Conservation (phyloP, 2,329 filamentous ascomycete genomes). For the Penicillium thymicola region DNA sequence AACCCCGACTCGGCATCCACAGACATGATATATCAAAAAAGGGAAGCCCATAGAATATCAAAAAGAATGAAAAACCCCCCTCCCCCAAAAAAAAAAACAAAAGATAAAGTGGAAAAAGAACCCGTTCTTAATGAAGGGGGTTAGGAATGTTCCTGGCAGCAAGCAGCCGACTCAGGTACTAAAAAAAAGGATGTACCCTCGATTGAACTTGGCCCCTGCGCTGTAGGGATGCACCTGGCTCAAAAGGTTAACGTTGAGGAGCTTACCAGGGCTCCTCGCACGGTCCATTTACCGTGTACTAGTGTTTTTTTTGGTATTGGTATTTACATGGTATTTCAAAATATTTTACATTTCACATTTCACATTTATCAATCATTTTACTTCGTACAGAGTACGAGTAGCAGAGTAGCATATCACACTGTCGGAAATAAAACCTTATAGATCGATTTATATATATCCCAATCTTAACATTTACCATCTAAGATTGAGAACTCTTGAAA, state of each 20-base stretch:
- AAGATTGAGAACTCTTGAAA: too few relatives aligned
- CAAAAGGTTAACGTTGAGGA: conserved; percentile 23
- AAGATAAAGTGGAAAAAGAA: conserved; percentile 2
- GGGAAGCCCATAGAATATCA: background rate
- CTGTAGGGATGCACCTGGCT: conserved; percentile 23
- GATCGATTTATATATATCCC: too few relatives aligned
- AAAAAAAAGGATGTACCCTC: conserved; percentile 8
- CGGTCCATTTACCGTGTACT: background rate
- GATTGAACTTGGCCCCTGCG: conserved; percentile 8
- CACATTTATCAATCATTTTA: too few relatives aligned
- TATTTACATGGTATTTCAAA: background rate
- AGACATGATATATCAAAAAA: background rate
- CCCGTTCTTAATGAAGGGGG: background rate
- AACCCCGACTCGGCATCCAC: background rate
- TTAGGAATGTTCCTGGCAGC: conserved; percentile 15
- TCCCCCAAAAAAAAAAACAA: too few relatives aligned
- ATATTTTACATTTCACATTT: background rate
- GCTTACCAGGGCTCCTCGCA: conserved; percentile 2
- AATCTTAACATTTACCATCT: too few relatives aligned
- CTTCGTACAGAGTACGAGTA: too few relatives aligned
- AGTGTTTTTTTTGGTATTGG: background rate
- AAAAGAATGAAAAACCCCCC: background rate
- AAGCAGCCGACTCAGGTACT: conserved; percentile 8
- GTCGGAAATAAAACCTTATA: too few relatives aligned
- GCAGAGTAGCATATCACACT: too few relatives aligned